Base-by-base conservation (phyloP, 2,329 filamentous ascomycete species). In the Pseudogymnoascus sp. region DNA sequence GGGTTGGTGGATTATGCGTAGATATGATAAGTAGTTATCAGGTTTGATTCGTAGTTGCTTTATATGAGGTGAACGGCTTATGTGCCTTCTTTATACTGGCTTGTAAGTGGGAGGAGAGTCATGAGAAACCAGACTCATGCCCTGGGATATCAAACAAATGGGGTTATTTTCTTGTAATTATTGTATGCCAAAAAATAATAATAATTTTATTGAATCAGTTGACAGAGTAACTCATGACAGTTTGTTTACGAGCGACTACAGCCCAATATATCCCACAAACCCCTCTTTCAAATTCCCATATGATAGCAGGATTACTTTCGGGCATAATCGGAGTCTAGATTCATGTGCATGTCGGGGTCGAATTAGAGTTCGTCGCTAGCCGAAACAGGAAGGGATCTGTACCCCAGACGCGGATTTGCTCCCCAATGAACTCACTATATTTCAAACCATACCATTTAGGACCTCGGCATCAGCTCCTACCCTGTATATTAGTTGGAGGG, bases 371-470 rank as follows among this genome's bases (percentile, higher is more conserved):
- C 28, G 28, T 56, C 12, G 28, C 50, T 56, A 56, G 50, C 50
- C 50, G n/a, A 56, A 56, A 33, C 28, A 2, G 50, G 50, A 56
- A 56, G 50, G 50, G 50, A 56, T 56, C 50, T 18, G 50, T 56
- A 56, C 50, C 50, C 50, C 50, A 56, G 50, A 56, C 50, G 8
- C 50, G 50, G 28, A 33, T 56, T n/a, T 56, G 28, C 50, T 56
- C 50, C 50, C 50, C 50, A 56, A 56, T 56, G 50, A 56, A 56
- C 50, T 56, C 28, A 35, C 50, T 56, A 56, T 56, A 56, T 56
- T 56, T 35, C 50, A 56, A 56, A 56, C 50, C 50, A 56, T 56
- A 56, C 50, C 28, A 56, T 33, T 56, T 56, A 56, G 50, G 50
- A 56, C 50, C 50, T 56, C 50, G 50, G 50, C 50, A 56, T 56